Base-by-base conservation (phyloP, 2,329 filamentous ascomycete species). In the Ophiocordyceps robertsii region DNA sequence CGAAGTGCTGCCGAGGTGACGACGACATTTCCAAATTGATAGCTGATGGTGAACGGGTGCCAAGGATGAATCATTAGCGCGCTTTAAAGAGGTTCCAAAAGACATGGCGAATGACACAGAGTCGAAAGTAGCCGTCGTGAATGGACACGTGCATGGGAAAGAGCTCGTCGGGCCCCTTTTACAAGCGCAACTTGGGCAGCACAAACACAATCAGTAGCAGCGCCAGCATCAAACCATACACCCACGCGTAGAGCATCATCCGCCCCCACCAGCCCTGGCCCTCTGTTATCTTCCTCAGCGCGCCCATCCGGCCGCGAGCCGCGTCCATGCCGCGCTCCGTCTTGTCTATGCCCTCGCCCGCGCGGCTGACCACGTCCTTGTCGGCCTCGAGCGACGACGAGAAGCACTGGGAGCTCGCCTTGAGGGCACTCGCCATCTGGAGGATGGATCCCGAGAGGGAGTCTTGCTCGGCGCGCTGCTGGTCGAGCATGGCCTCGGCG, bases 131-230 rank as follows among this genome's bases (percentile, higher is more conserved):
- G 24, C 9, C 9, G 24, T 3, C 24, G 11, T 17, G 13, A 21
- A 21, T 29, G 16, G 24, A 21, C 29, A 35, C 8, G 35, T 35
- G 8, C 12, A 37, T 38, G 3, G 21, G 21, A 27, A 40, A 21
- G 24, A 6, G 17, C 14, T 10, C 10, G 14, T 17, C 16, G 33
- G 6, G 33, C 17, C 33, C 16, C 1, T 21, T 19, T 68, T 55
- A 95, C 56, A 95, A 92, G 54, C 90, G 73, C 58, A 95, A 63
- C 68, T 95, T 96, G 0, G 90, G 90, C 57, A 87, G 67, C 40
- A 90, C 72, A 66, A 90, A 90, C 12, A 95, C 89, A 49, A 95
- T 62, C 57, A 93, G 53, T 31, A 95, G 66, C 16, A 87, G 74
- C 24, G 77, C 64, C n/a, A 93, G 53, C 80, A 87, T 90, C 47